phyloP scores from a whole-genome alignment of 257 asterid species.

The Osmanthus fragrans region DNA sequence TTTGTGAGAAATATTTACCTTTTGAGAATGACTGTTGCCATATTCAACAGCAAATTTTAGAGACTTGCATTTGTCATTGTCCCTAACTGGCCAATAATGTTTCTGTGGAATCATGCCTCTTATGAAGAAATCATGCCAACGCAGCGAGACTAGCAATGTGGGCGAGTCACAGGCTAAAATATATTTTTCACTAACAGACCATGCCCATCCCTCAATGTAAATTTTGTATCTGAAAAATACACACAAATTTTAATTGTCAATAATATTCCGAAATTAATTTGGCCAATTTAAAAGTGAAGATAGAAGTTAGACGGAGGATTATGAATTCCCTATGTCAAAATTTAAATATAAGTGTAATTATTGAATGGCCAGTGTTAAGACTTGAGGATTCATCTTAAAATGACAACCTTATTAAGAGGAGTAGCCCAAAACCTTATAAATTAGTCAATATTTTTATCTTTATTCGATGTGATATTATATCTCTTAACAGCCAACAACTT shows the following conservation, averaged over 20 bases:
- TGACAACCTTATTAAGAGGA: too few species aligned
- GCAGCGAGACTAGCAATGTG: slow-evolving; percentile 59
- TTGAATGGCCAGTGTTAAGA: too few species aligned
- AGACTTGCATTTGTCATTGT: slow-evolving; percentile 63
- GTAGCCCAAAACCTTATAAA: too few species aligned
- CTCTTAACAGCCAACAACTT: too few species aligned
- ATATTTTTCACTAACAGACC: slow-evolving; percentile 91
- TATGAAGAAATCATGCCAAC: slow-evolving; percentile 73
- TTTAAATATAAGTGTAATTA: too few species aligned
- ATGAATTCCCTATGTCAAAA: too few species aligned
- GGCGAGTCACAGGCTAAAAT: slow-evolving; percentile 87
- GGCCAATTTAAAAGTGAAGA: too few species aligned
- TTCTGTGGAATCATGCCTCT: slow-evolving; percentile 75
- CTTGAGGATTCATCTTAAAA: too few species aligned
- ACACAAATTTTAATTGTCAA: background rate
- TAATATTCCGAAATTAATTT: too few species aligned
- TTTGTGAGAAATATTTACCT: slow-evolving; percentile 34
- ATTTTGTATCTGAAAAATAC: slow-evolving; percentile 65
- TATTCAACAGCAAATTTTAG: slow-evolving; percentile 82
- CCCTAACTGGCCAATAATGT: slow-evolving; percentile 87
- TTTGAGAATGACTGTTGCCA: slow-evolving; percentile 69
- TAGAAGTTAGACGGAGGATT: too few species aligned
- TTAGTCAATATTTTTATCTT: too few species aligned
- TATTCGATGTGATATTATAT: too few species aligned
- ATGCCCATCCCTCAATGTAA: slow-evolving; percentile 83